Conservation (phyloP, 73 alveolate species). For the Paramecium sonneborni region DNA sequence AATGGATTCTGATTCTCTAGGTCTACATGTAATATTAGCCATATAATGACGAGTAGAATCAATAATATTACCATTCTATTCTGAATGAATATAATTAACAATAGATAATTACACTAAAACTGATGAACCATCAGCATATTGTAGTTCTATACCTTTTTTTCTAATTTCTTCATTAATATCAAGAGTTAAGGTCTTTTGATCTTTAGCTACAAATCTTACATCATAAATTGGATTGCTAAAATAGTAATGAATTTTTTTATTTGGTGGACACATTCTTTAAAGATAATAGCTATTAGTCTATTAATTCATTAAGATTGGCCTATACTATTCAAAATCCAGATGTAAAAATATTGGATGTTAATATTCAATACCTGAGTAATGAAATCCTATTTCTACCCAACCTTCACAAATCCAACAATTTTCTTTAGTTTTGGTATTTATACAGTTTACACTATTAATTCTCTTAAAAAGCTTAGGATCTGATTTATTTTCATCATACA, state of each 20-base stretch:
- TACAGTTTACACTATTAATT: background rate
- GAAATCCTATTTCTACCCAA: constrained; percentile 56
- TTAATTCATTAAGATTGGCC: constrained; percentile 55
- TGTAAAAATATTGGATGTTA: constrained; percentile 58
- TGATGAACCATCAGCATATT: constrained; percentile 45
- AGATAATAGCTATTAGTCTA: background rate
- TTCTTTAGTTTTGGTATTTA: constrained; percentile 44
- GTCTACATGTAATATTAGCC: constrained; percentile 26
- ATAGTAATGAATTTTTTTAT: constrained; percentile 28
- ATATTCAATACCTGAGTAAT: background rate
- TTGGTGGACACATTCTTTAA: constrained; percentile 67
- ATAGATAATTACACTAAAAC: background rate
- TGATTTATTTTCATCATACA: constrained; percentile 6
- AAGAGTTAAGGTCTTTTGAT: constrained; percentile 17
- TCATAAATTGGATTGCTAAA: constrained; percentile 48
- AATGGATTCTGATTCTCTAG: constrained; percentile 21
- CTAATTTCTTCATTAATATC: background rate
- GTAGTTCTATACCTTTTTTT: background rate
- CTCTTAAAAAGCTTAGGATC: constrained; percentile 11
- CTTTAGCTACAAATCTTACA: constrained; percentile 20
- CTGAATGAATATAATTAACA: constrained; percentile 7
- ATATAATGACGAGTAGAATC: constrained; percentile 15
- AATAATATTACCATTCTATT: background rate
- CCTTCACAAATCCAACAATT: constrained; percentile 71
- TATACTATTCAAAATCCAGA: constrained; percentile 63